A percentile compares a stretch with the other conserved stretches of the same genome.
Evolutionary conservation across 2,329 filamentous ascomycete species (phyloP).

Genomic region (Tolypocladium sp.): DNA sequence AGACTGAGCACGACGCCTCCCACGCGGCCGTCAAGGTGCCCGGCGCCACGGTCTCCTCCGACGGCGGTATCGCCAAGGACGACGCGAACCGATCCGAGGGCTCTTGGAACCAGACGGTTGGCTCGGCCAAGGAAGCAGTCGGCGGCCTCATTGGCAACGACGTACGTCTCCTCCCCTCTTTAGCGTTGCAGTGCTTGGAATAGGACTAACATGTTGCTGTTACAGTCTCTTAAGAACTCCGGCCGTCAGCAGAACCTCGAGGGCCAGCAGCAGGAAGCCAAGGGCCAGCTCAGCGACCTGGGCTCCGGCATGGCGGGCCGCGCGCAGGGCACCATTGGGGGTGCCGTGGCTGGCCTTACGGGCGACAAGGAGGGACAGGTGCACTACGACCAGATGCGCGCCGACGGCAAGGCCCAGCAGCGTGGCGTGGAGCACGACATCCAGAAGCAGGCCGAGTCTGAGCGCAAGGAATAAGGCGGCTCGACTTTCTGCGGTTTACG

Average conservation of each 20-base stretch:
- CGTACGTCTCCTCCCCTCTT: conserved; percentile 24
- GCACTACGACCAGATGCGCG: conserved; percentile 61
- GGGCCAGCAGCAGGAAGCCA: conserved; percentile 74
- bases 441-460: conserved; percentile 57
- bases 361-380: conserved; percentile 59
- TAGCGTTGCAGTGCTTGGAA: too few relatives aligned
- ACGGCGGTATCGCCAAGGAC: conserved; percentile 63
- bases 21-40: conserved; percentile 69
- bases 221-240: conserved; percentile 59
- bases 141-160: conserved; percentile 70
- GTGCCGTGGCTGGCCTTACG: conserved; percentile 60
- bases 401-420: conserved; percentile 76
- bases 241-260: conserved; percentile 72
- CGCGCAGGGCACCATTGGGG: conserved; percentile 62
- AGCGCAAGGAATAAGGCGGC: conserved; percentile 2
- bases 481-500: neutral
- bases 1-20: conserved; percentile 62
- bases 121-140: conserved; percentile 71
- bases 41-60: conserved; percentile 57
- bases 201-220: neutral
- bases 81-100: conserved; percentile 63
- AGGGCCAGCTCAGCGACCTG: conserved; percentile 70
- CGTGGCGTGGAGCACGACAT: conserved; percentile 76
- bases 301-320: conserved; percentile 56
- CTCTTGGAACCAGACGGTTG: conserved; percentile 82